Evolutionary conservation across 1,284 basidiomycete genomes (phyloP), one percentile per base, ranked within the genome.

Genomic region (Apiotrichum brassicae): DNA sequence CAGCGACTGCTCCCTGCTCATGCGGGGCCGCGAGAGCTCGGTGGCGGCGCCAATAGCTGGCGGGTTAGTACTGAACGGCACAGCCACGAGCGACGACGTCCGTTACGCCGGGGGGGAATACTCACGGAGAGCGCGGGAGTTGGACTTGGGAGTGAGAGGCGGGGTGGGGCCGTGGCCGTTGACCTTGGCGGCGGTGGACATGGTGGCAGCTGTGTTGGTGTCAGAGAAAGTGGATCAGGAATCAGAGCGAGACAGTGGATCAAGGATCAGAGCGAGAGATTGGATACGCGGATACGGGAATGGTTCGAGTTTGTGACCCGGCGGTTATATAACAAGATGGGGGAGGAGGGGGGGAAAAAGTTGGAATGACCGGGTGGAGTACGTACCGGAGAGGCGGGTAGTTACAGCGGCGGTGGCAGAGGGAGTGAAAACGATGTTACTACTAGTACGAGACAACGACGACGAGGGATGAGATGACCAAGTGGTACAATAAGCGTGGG

Each of bases 1-100:
- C 34, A 72, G 63, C 49, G 64, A 58, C 54, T 72, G 70, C 43
- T 60, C 54, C 37, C 54, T 45, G 23, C 24, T 32, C 23, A 50
- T 23, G 20, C 35, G 22, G 14, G 54, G 54, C 43, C 54, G 46
- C 2, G 46, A 30, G 30, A 37, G 48, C 6, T 16, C 18, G 26
- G 45, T 39, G 18, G 46, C 45, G 13, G 39, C 37, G 34, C 54
- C 54, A 23, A 53, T 45, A 24, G 51, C 50, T 19, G 13, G 6
- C 22, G 33, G 3, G 34, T 45, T 26, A 43, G 42, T 19, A 34
- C 12, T 13, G 37, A 38, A 28, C 8, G 13, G n/a, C 35, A 18
- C 25, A n/a, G 33, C 13, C 13, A 18, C 9, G 12, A 34, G 12
- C 33, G n/a, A n/a, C 6, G 38, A 26, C 32, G 16, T n/a, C n/a